Evolutionary conservation across 2,329 filamentous ascomycete genomes (phyloP).

Genomic region (Rhynchosporium graminicola): DNA sequence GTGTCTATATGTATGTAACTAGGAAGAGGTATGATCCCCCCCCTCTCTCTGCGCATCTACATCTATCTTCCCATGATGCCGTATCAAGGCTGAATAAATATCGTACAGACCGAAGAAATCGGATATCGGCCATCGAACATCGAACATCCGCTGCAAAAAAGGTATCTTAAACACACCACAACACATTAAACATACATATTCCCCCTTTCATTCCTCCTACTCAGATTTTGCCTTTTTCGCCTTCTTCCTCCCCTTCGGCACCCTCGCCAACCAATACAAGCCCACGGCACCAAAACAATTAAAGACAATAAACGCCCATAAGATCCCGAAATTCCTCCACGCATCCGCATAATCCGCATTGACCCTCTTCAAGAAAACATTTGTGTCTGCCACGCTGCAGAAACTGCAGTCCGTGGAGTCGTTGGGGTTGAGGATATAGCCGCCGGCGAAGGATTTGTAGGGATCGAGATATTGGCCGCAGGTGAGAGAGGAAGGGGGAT

Average conservation of each 20-base stretch:
- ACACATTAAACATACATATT: background rate
- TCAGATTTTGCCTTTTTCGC: constrained; percentile 26
- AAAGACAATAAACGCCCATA: constrained; percentile 58
- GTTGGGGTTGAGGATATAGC: constrained; percentile 52
- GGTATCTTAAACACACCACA: background rate
- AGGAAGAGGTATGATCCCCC: background rate
- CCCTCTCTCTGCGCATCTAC: background rate
- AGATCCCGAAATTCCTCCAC: constrained; percentile 68
- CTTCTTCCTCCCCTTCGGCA: constrained; percentile 43
- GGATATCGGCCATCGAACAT: background rate
- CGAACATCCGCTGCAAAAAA: background rate
- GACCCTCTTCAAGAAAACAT: constrained; percentile 54
- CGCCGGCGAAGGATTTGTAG: constrained; percentile 54
- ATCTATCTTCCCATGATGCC: background rate
- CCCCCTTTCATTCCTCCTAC: too few species aligned
- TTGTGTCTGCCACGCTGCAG: constrained; percentile 54
- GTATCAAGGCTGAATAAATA: too few species aligned
- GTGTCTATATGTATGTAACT: background rate
- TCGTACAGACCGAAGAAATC: too few species aligned
- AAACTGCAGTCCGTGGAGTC: constrained; percentile 56
- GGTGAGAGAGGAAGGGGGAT: constrained; percentile 57
- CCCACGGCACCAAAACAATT: constrained; percentile 55
- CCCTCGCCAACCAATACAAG: constrained; percentile 53
- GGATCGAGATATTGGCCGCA: constrained; percentile 59
- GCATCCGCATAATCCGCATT: constrained; percentile 56